Evolutionary conservation across 768 basidiomycete genomes (phyloP).

Genomic region (Tylopilus sp.): DNA sequence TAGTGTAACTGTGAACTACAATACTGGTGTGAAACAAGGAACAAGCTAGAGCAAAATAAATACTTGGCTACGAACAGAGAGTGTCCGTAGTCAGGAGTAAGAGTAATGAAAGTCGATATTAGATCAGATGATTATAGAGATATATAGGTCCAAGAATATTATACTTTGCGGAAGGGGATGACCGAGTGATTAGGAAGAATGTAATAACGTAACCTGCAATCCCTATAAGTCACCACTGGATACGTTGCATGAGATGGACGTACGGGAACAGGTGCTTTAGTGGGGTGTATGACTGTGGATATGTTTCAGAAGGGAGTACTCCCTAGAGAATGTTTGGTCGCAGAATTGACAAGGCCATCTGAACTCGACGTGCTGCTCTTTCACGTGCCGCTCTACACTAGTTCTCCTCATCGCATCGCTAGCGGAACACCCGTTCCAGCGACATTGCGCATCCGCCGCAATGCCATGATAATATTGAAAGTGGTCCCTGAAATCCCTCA

Average conservation of each 20-base stretch:
- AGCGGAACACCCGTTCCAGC: conserved; percentile 3
- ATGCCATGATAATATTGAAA: conserved; percentile 3
- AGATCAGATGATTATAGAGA: background rate
- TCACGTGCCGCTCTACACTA: conserved; percentile 10
- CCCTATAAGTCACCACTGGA: background rate
- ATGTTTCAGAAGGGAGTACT: background rate
- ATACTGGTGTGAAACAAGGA: too few relatives aligned
- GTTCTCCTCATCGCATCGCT: background rate
- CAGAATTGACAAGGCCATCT: conserved; percentile 12
- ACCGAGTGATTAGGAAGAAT: background rate
- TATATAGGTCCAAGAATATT: background rate
- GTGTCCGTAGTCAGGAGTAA: background rate
- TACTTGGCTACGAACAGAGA: background rate
- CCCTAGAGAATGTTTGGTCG: conserved; percentile 1
- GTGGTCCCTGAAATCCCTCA: conserved; percentile 4
- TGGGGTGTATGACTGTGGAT: background rate
- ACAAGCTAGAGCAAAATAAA: too few relatives aligned
- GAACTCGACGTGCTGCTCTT: conserved; percentile 7
- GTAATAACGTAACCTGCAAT: background rate
- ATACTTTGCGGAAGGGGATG: background rate
- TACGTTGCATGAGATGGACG: background rate
- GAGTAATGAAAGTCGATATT: background rate
- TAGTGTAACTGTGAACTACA: too few relatives aligned
- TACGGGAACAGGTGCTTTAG: background rate
- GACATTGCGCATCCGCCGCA: conserved; percentile 1